Evolutionary conservation across 345 rosid genomes (phyloP), one percentile per base, ranked within the genome.

Genomic region (Salix exigua): DNA sequence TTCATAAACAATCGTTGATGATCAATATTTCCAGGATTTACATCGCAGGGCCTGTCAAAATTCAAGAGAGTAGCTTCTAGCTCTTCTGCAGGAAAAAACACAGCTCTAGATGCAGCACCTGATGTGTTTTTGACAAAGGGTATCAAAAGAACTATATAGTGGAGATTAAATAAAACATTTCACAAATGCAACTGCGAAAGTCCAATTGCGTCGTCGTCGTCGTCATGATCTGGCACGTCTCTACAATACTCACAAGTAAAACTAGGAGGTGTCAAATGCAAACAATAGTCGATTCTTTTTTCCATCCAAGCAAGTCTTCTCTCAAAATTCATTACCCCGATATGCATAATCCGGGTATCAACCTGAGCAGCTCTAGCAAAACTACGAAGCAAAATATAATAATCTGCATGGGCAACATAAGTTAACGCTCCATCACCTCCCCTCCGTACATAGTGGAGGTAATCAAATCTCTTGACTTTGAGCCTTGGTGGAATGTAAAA

Each of bases 221-320:
- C 78, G 35, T 63, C 55, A 62, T 62, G 80, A 68, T 71, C 66
- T 0, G 76, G 64, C 73, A 63, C 61, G 76, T 83, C 80, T 38
- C 85, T 73, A 81, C 90, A 88, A 51, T 77, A 80, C 38, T 84
- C 70, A 72, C 94, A 91, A 70, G 87, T 80, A 75, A 84, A 23
- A 48, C 16, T 26, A 77, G 90, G 85, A 74, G 86, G 87, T 35
- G 73, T 74, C 33, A 84, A 64, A 83, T 82, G 82, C 88, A 91
- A 75, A 78, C 92, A 89, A 38, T 85, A 83, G 13, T 88, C 85
- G 0, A 84, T 87, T 78, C 88, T 87, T 72, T 86, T 85, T 74
- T 91, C 98, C 83, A 89, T 66, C 96, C 94, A 92, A 79, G 86
- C 92, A 30, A 94, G 70, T 83, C 94, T 89, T 76, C 87, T 94